phyloP scores from a whole-genome alignment of 176 grass and related monocot species.

The Paspalum vaginatum region DNA sequence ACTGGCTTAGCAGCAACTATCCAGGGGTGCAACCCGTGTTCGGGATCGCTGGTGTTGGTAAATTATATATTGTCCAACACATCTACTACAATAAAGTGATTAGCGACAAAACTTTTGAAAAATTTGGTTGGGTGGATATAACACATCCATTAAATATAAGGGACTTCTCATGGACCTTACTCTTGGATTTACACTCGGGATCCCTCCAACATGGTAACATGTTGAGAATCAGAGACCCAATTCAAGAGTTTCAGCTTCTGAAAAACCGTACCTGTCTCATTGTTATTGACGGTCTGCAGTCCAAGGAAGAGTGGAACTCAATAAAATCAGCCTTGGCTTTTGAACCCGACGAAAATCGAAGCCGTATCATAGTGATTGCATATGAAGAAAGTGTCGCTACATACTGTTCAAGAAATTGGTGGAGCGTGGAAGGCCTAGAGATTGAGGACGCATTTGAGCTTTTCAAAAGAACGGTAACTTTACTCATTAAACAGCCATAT shows the following conservation, averaged over 20 bases:
- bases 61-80: neutral
- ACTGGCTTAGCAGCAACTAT: too few relatives aligned
- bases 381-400: neutral
- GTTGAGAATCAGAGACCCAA: neutral
- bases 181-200: neutral
- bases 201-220: neutral
- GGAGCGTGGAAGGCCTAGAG: neutral
- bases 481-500: neutral
- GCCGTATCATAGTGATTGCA: neutral
- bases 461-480: neutral
- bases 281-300: neutral
- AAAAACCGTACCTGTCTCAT: neutral
- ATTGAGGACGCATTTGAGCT: accelerated
- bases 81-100: neutral
- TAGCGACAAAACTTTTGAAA: neutral
- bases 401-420: neutral
- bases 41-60: neutral
- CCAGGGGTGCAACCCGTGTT: neutral
- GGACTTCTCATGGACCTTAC: neutral
- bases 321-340: neutral
- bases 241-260: slow-evolving; percentile 6
- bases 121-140: neutral
- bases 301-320: neutral
- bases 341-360: neutral
- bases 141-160: neutral